Base-by-base conservation (phyloP, 192 early-diverging fungal species). In the Backusella westeae region DNA sequence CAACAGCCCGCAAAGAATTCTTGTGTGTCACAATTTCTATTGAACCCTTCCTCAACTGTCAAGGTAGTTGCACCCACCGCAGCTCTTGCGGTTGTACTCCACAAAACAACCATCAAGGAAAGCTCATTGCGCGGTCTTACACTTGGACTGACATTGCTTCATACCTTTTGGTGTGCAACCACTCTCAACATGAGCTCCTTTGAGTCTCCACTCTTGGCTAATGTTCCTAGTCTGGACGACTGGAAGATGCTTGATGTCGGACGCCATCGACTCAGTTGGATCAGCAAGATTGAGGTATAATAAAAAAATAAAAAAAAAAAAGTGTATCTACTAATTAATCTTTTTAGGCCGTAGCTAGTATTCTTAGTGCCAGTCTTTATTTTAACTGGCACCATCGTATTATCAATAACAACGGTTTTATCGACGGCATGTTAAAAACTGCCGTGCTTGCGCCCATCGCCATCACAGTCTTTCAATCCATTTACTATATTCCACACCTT, bases 251-350 rank as follows among this genome's bases (percentile, higher is more conserved):
- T 68, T 1, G 68, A 79, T 32, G 42, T 69, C 34, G 78, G 78
- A 17, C 52, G 78, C 52, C 74, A 75, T 36, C 21, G 74, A 35
- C 72, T 79, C 21, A 79, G 41, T 15, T 79, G 73, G 74, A 29
- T 79, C n/a, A 79, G 72, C 68, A 79, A 79, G 67, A 44, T 79
- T 10, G 78, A 79, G 74, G 78, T 75, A 75, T 71, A 67, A 32
- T 26, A 69, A 42, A 7, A 39, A 32, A 44, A 14, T 1, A 29
- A 29, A 29, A 29, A 29, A 0, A 29, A 29, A 29, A 29, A 4
- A 5, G 42, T 44, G 4, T 44, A 44, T 17, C 14, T 17, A 44
- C 38, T 44, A 17, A 44, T 15, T 44, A 44, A 44, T 15, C 3
- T 44, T 44, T 44, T 17, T 71, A 76, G 75, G 34, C 56, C 29